These are phyloP conservation scores for Hypoxylon intermedium DNA, from an alignment of 495 filamentous ascomycete genomes.

Conservation along the genomic window DNA sequence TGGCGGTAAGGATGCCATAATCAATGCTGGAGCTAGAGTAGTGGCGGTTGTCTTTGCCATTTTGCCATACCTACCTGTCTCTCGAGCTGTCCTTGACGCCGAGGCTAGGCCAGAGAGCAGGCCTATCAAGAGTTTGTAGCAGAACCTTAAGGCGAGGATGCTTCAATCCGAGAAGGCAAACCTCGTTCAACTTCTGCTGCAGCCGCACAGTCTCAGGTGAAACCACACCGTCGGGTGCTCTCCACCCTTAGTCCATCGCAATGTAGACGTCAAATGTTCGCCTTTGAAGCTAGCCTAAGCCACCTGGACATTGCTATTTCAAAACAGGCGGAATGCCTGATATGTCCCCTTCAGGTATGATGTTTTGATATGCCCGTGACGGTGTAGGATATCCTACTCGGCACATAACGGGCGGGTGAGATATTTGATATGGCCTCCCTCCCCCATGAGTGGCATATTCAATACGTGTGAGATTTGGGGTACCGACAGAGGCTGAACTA, in stretches of 20 bases:
- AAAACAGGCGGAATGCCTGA: background rate
- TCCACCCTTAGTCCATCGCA: background rate
- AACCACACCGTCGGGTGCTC: background rate
- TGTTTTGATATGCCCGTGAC: background rate
- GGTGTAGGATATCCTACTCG: background rate
- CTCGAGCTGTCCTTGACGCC: background rate
- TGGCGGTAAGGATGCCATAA: no score
- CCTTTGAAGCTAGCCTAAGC: background rate
- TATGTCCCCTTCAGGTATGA: conserved; percentile 8
- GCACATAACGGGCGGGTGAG: conserved; percentile 5
- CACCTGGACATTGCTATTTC: background rate
- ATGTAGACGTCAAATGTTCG: background rate
- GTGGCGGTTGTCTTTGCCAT: background rate
- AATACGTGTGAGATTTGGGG: conserved; percentile 9
- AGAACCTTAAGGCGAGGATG: background rate
- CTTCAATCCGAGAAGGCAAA: background rate
- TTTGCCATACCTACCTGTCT: background rate
- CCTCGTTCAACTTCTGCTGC: background rate
- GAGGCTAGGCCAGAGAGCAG: background rate
- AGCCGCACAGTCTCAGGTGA: background rate
- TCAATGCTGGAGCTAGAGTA: no score
- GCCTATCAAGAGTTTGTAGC: background rate
- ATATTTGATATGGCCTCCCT: background rate
- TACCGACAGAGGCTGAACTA: conserved; percentile 9
- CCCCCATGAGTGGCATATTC: background rate